These are phyloP conservation scores for Sporothrix pallida DNA, from an alignment of 2,329 filamentous ascomycete species.

Conservation along the genomic window DNA sequence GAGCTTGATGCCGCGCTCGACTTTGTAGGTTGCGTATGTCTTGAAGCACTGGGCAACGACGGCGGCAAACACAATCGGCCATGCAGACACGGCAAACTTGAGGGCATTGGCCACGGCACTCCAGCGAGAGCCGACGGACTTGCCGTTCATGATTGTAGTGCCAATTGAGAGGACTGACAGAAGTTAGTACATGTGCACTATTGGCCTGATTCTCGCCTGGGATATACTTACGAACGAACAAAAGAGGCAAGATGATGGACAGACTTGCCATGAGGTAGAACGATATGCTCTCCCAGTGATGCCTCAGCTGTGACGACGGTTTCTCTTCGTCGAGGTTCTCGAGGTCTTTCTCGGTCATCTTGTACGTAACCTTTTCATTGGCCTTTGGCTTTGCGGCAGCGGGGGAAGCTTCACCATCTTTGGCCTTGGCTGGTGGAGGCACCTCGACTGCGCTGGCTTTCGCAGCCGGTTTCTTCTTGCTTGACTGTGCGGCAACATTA, in stretches of 20 bases:
- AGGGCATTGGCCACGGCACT: slow-evolving; percentile 31
- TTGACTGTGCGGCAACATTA: neutral
- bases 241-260: slow-evolving; percentile 32
- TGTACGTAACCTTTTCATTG: neutral
- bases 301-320: slow-evolving; percentile 21
- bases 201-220: neutral
- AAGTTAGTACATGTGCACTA: neutral
- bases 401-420: neutral
- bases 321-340: slow-evolving; percentile 5
- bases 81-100: slow-evolving; percentile 36
- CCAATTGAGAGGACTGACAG: neutral
- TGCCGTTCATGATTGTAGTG: neutral
- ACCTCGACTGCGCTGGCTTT: neutral
- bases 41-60: slow-evolving; percentile 39
- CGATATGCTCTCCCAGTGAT: slow-evolving; percentile 26
- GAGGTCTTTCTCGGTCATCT: neutral
- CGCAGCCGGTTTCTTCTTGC: neutral
- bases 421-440: neutral
- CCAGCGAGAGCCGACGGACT: slow-evolving; percentile 23
- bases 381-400: neutral
- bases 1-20: slow-evolving; percentile 35
- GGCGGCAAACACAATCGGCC: slow-evolving; percentile 40
- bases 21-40: slow-evolving; percentile 36
- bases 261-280: slow-evolving; percentile 33
- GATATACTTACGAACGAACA: slow-evolving; percentile 16